phyloP scores from a whole-genome alignment of 345 rosid species.

The Bruguiera sexangula region DNA sequence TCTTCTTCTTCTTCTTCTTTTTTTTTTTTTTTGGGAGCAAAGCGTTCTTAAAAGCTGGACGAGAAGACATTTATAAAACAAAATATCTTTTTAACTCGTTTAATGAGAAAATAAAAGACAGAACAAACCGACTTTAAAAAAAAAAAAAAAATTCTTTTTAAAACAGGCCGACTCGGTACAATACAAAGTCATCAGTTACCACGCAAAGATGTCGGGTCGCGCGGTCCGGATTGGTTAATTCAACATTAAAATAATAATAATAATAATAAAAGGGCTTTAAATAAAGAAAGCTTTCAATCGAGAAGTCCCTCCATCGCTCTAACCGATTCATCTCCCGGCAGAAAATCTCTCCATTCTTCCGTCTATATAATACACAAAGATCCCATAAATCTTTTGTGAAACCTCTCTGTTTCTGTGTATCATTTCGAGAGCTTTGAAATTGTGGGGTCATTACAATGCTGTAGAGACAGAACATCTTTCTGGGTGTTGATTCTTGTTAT shows the following conservation, averaged over 20 bases:
- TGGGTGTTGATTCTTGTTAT: conserved; percentile 24
- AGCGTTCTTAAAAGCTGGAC: too few relatives aligned
- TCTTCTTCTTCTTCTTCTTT: too few relatives aligned
- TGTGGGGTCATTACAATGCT: conserved; percentile 10
- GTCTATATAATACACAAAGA: neutral
- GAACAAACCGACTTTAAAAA: too few relatives aligned
- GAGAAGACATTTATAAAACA: too few relatives aligned
- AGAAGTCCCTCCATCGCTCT: conserved; percentile 11
- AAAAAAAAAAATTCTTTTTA: too few relatives aligned
- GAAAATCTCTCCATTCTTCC: neutral
- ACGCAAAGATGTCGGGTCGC: too few relatives aligned
- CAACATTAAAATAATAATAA: neutral
- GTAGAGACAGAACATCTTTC: conserved; percentile 7
- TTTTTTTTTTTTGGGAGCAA: too few relatives aligned
- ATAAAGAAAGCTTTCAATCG: conserved; percentile 7
- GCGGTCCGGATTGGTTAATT: too few relatives aligned
- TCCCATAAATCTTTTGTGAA: neutral
- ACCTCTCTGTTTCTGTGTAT: neutral
- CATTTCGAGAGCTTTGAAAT: neutral
- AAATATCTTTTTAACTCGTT: too few relatives aligned
- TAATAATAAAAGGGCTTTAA: neutral
- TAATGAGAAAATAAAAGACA: too few relatives aligned
- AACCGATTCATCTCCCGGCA: neutral
- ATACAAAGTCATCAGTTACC: too few relatives aligned
- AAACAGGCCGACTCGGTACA: too few relatives aligned